Evolutionary conservation across 2,329 filamentous ascomycete species (phyloP), one percentile per base, ranked within the genome.

Genomic region (Diaporthe australafricana): DNA sequence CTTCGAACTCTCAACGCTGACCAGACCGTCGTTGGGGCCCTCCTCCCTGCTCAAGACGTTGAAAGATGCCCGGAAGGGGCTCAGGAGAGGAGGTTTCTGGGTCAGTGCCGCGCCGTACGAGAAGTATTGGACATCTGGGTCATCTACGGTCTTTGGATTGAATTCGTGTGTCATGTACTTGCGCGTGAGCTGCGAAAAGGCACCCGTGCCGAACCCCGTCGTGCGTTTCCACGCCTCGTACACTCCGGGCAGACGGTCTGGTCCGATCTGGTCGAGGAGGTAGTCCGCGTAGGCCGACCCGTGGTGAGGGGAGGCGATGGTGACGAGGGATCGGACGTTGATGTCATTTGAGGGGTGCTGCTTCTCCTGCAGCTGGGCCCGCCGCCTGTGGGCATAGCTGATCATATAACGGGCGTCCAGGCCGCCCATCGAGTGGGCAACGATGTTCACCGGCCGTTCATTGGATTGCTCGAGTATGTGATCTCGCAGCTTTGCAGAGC

Each of bases 391-490:
- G 16, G 91, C 82, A 65, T 84, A 84, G 27, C 89, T 88, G 68
- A 92, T 88, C 89, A 92, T 90, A 79, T 91, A 90, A 56, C 90
- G 84, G 12, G 89, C 87, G 78, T 92, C 90, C 4, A 92, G 83
- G 2, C 90, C 90, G 60, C 90, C 89, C 89, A 91, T 91, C 75
- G 86, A 89, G 81, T 95, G 93, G 50, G 89, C 89, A 25, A 95
- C 86, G 72, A 98, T 93, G 78, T 94, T 94, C 75, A 98, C 94
- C 65, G 91, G 89, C 73, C 81, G 83, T 22, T 84, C 84, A 27
- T 79, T 76, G 1, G 87, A 84, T 12, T 80, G 81, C 27, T 80
- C 77, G 60, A 84, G 84, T 72, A 92, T 91, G 74, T 88, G 85
- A 74, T 82, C 77, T 40, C 85, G 85, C n/a, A 92, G 85, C 75